Percentiles rank a stretch among this genome's conserved stretches.
These are phyloP conservation scores for Neoboletus brunneissimus DNA, from an alignment of 768 basidiomycete species.

Conservation along the genomic window DNA sequence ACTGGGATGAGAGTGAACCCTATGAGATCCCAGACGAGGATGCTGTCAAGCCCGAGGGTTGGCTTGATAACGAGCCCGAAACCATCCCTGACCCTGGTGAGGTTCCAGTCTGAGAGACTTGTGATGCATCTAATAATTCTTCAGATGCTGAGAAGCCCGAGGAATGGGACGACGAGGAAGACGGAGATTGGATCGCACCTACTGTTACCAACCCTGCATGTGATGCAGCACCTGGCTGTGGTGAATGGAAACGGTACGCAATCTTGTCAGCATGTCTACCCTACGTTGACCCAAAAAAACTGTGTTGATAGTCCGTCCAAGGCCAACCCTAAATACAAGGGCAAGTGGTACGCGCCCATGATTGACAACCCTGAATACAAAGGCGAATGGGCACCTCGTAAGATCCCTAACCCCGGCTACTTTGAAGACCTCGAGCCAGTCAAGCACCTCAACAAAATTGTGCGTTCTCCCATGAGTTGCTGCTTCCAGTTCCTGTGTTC, in stretches of 20 bases:
- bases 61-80: conserved; percentile 87
- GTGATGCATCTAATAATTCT: not conserved
- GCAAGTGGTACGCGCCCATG: conserved; percentile 94
- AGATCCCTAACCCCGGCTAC: conserved; percentile 88
- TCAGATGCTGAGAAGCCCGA: conserved; percentile 90
- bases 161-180: conserved; percentile 99
- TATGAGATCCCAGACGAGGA: conserved; percentile 87
- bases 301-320: conserved; percentile 61
- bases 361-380: conserved; percentile 98
- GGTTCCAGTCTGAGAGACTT: conserved; percentile 13
- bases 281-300: not conserved
- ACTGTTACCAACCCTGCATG: conserved; percentile 89
- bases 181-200: conserved; percentile 97
- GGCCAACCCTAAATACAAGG: conserved; percentile 94
- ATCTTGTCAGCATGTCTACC: not conserved
- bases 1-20: conserved; percentile 98
- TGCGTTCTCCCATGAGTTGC: conserved; percentile 34
- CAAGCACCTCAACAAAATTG: conserved; percentile 82
- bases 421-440: conserved; percentile 86
- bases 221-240: conserved; percentile 87
- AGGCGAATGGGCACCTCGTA: conserved; percentile 88
- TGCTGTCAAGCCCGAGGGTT: conserved; percentile 88
- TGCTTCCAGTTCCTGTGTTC: not conserved
- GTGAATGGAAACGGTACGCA: conserved; percentile 81
- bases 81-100: conserved; percentile 83